Evolutionary conservation across 257 asterid species (phyloP).

Genomic region (Echium plantagineum): DNA sequence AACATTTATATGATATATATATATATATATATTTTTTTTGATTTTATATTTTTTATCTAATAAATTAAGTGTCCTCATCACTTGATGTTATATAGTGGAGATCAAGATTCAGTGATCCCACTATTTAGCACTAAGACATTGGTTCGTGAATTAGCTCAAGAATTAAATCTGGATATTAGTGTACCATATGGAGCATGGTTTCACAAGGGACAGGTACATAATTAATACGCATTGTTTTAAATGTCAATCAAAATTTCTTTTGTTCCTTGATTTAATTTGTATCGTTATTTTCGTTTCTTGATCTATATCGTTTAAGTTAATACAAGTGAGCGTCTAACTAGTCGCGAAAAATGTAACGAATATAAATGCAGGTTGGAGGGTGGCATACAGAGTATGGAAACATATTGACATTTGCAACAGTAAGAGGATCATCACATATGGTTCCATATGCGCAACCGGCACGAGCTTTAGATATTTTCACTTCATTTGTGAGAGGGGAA

Average conservation of each 20-base stretch:
- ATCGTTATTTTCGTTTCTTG: no score
- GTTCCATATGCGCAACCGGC: constrained; percentile 76
- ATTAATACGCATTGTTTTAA: no score
- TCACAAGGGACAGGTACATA: constrained; percentile 24
- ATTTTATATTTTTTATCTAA: background rate
- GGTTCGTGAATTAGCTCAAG: constrained; percentile 44
- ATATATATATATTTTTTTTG: background rate
- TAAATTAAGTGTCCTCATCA: background rate
- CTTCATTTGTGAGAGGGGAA: constrained; percentile 45
- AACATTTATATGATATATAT: no score
- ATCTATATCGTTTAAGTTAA: no score
- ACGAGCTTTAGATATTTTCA: constrained; percentile 54
- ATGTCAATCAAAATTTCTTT: background rate
- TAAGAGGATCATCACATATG: constrained; percentile 81
- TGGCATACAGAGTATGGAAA: constrained; percentile 65
- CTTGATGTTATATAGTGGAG: constrained; percentile 42
- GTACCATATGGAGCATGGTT: constrained; percentile 58
- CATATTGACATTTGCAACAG: constrained; percentile 55
- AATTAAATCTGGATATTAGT: constrained; percentile 37
- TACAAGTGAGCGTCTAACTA: background rate
- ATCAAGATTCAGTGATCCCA: constrained; percentile 83
- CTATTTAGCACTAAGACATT: constrained; percentile 42
- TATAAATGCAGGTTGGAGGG: constrained; percentile 47
- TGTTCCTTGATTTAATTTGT: no score
- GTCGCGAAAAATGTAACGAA: background rate